A percentile compares a stretch with the other conserved stretches of the same genome.
These are phyloP conservation scores for Sarocladiaceae sp. DNA, from an alignment of 2,329 filamentous ascomycete genomes.

Conservation along the genomic window DNA sequence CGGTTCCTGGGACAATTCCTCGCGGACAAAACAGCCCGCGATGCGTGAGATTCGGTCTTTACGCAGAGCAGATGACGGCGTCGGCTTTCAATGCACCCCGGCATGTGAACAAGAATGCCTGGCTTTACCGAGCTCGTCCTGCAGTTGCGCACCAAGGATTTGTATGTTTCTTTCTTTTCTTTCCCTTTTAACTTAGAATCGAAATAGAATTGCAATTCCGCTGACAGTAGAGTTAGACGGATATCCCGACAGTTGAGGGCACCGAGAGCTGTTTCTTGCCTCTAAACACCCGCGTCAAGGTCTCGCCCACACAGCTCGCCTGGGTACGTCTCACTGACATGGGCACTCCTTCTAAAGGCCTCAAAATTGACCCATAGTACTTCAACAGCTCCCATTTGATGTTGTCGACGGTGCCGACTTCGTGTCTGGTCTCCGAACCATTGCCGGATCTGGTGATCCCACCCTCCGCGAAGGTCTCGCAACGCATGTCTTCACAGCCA, in stretches of 20 bases:
- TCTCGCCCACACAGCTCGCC: slow-evolving; percentile 16
- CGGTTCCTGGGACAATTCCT: slow-evolving; percentile 38
- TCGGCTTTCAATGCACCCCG: slow-evolving; percentile 24
- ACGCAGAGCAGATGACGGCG: slow-evolving; percentile 38
- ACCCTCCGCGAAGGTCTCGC: slow-evolving; percentile 62
- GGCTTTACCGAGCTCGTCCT: slow-evolving; percentile 22
- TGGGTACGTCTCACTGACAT: no score
- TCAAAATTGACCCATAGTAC: no score
- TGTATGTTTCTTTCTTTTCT: not conserved
- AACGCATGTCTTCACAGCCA: slow-evolving; percentile 63
- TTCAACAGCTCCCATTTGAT: slow-evolving; percentile 14
- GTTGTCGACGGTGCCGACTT: slow-evolving; percentile 14
- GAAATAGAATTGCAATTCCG: no score
- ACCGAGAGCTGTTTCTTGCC: slow-evolving; percentile 20
- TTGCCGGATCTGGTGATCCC: slow-evolving; percentile 66
- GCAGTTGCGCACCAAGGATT: slow-evolving; percentile 24
- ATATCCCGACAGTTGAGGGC: slow-evolving; percentile 17
- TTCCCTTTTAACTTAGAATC: no score
- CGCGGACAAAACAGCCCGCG: slow-evolving; percentile 38
- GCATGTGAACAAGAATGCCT: slow-evolving; percentile 24
- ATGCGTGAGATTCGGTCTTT: slow-evolving; percentile 29
- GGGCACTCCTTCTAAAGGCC: no score
- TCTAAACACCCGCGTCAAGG: slow-evolving; percentile 16
- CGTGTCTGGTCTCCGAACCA: slow-evolving; percentile 44
- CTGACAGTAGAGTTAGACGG: slow-evolving; percentile 6